A percentile compares a stretch with the other conserved stretches of the same genome.
Conservation (phyloP, 2,329 filamentous ascomycete genomes). For the Diplodia scrobiculata region DNA sequence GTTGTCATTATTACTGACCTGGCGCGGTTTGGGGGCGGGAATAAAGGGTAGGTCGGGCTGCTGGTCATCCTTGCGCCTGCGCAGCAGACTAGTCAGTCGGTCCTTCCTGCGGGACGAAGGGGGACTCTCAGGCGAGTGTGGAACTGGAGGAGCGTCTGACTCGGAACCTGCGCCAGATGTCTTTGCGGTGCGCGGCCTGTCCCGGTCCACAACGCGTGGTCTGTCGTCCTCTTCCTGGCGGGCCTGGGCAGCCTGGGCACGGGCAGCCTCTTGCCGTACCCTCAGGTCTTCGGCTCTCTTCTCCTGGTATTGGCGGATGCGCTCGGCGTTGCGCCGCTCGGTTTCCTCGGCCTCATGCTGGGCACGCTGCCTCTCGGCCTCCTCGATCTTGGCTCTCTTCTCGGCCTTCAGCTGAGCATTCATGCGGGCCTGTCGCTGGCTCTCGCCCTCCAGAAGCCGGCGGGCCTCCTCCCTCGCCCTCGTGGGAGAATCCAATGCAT, state of each 20-base stretch:
- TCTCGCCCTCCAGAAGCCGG: constrained; percentile 39
- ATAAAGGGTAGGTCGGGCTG: constrained; percentile 34
- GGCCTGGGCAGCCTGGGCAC: constrained; percentile 37
- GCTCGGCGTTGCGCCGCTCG: constrained; percentile 36
- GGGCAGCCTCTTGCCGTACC: constrained; percentile 40
- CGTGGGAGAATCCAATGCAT: constrained; percentile 29
- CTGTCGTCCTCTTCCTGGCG: constrained; percentile 38
- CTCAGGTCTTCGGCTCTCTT: constrained; percentile 31
- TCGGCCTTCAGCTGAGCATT: constrained; percentile 40
- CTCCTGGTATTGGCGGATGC: constrained; percentile 34
- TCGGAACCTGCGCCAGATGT: neutral
- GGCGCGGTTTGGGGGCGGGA: constrained; percentile 33
- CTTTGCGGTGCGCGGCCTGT: constrained; percentile 20
- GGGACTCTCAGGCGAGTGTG: constrained; percentile 8
- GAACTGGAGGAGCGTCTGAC: constrained; percentile 4
- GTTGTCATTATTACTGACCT: constrained; percentile 35
- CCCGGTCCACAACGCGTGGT: constrained; percentile 3
- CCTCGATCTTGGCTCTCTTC: constrained; percentile 38
- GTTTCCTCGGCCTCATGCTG: constrained; percentile 39
- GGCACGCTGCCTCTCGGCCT: constrained; percentile 39
- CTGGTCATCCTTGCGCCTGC: constrained; percentile 40
- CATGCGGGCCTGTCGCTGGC: constrained; percentile 35
- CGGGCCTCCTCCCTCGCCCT: constrained; percentile 41
- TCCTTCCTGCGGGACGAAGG: constrained; percentile 30
- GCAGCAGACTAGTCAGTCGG: constrained; percentile 40